Conservation (phyloP, 257 asterid genomes). For the Echites panduratus region DNA sequence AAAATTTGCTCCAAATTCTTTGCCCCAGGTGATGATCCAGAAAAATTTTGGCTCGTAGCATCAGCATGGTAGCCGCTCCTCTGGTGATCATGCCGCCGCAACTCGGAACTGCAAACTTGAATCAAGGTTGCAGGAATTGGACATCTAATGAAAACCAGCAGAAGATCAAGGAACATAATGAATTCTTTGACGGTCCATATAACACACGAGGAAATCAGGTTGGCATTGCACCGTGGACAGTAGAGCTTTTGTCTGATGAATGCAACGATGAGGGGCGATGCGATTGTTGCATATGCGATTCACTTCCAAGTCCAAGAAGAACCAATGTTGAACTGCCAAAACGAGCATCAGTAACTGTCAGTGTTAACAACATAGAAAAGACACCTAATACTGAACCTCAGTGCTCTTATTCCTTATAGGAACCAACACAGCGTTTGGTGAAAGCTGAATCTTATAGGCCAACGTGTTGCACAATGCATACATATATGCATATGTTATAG, state of each 20-base stretch:
- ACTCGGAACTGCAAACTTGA: neutral
- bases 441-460: neutral
- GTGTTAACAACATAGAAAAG: neutral
- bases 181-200: neutral
- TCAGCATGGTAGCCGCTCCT: neutral
- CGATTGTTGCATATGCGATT: constrained; percentile 37
- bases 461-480: neutral
- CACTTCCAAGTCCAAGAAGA: constrained; percentile 59
- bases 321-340: constrained; percentile 51
- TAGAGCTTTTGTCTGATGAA: constrained; percentile 33
- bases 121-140: constrained; percentile 2
- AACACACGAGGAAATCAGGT: constrained; percentile 16
- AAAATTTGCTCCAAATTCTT: constrained; percentile 3
- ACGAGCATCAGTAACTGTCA: constrained; percentile 1
- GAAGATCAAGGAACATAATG: neutral
- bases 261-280: constrained; percentile 34
- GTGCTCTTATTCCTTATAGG: neutral
- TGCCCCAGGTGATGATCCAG: neutral
- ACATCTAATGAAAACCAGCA: neutral
- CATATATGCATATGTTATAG: neutral
- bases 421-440: neutral
- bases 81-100: neutral
- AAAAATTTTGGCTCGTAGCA: neutral
- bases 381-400: neutral
- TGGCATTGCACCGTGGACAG: constrained; percentile 32